Conservation (phyloP, 768 basidiomycete species). For the Pleurotus djamor region DNA sequence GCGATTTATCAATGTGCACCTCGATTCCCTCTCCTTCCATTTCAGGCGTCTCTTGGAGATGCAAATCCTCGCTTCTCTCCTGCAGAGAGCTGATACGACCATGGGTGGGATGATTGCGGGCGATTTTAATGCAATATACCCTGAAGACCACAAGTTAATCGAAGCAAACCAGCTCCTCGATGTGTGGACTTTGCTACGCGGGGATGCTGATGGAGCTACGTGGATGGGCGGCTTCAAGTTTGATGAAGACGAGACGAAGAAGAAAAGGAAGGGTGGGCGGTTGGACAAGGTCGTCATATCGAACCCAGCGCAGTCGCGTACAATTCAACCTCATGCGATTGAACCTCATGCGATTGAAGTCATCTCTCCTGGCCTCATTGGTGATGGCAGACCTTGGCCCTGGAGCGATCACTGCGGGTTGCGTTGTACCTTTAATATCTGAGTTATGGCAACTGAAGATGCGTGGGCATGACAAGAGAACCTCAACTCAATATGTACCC, state of each 20-base stretch:
- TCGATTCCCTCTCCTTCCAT: slow-evolving; percentile 26
- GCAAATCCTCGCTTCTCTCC: slow-evolving; percentile 26
- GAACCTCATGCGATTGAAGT: slow-evolving; percentile 26
- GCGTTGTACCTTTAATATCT: slow-evolving; percentile 20
- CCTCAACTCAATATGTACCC: too few relatives aligned
- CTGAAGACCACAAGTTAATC: slow-evolving; percentile 31
- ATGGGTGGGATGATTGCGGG: slow-evolving; percentile 40
- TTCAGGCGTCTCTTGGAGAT: slow-evolving; percentile 26
- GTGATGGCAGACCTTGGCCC: slow-evolving; percentile 14
- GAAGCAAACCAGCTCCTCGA: slow-evolving; percentile 35
- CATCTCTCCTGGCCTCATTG: slow-evolving; percentile 18
- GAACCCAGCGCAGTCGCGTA: slow-evolving; percentile 28
- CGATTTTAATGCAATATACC: slow-evolving; percentile 43
- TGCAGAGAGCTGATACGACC: slow-evolving; percentile 35
- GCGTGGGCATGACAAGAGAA: too few relatives aligned
- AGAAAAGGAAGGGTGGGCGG: slow-evolving; percentile 18
- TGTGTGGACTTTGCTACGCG: slow-evolving; percentile 37
- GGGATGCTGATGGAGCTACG: slow-evolving; percentile 28
- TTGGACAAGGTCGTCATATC: slow-evolving; percentile 39
- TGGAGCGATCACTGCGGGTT: slow-evolving; percentile 39
- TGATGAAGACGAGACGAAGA: slow-evolving; percentile 19
- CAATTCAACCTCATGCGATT: slow-evolving; percentile 29
- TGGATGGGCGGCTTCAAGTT: slow-evolving; percentile 29
- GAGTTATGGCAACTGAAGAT: neutral
- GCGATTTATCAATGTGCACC: slow-evolving; percentile 37